phyloP scores from a whole-genome alignment of 306 rosid species.

The Vigna reflexopilosa region DNA sequence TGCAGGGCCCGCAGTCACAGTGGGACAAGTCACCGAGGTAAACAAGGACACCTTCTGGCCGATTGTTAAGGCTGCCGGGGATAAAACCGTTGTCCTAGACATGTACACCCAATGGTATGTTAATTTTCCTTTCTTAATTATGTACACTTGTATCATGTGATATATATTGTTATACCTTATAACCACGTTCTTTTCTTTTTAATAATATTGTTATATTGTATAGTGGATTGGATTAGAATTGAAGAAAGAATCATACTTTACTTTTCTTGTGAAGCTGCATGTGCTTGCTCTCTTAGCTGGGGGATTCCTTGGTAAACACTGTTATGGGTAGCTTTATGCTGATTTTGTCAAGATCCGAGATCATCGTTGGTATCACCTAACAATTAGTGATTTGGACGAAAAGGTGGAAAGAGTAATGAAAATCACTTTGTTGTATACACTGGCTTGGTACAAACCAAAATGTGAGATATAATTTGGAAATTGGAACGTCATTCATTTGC shows the following conservation, averaged over 20 bases:
- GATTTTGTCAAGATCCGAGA: background rate
- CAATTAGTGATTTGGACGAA: background rate
- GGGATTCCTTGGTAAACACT: background rate
- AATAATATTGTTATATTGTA: background rate
- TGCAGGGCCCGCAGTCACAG: conserved; percentile 65
- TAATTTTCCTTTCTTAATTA: background rate
- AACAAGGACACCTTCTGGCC: conserved; percentile 98
- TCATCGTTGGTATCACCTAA: background rate
- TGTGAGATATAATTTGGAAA: conserved; percentile 3
- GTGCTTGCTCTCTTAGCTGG: conserved; percentile 7
- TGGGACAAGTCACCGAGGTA: conserved; percentile 87
- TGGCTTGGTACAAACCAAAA: background rate
- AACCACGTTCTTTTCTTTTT: background rate
- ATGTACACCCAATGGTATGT: conserved; percentile 97
- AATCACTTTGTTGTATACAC: background rate
- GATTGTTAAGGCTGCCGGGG: conserved; percentile 89
- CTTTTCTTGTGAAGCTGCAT: background rate
- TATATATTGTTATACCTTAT: background rate
- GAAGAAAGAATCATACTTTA: conserved; percentile 24
- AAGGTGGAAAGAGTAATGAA: background rate
- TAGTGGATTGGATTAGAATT: conserved; percentile 4
- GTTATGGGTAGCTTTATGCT: background rate
- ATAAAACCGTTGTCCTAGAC: conserved; percentile 89
- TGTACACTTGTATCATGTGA: background rate
- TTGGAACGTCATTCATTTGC: background rate